Conservation (phyloP, 805 yeast species). For the Isabelozyma pseudorhagii region DNA sequence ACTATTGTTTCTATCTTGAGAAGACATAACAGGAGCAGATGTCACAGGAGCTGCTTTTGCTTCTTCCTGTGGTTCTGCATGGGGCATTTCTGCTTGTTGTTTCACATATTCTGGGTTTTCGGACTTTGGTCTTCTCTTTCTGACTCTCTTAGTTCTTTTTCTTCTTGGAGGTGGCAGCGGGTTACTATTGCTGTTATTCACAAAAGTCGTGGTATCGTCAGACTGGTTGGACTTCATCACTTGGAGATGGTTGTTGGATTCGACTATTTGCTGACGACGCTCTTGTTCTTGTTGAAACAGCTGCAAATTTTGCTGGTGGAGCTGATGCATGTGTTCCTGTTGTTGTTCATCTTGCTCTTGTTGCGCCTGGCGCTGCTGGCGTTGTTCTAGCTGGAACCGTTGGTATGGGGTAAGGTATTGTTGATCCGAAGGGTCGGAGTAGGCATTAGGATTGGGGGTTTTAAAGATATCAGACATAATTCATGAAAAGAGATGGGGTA, state of each 20-base stretch:
- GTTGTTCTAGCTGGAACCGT: neutral
- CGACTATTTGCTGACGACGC: neutral
- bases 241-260: neutral
- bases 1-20: neutral
- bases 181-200: neutral
- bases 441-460: neutral
- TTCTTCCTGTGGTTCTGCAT: neutral
- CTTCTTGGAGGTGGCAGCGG: neutral
- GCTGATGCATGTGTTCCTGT: neutral
- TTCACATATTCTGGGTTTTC: neutral
- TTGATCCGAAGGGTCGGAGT: neutral
- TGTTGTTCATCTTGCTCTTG: neutral
- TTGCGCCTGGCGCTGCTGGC: neutral
- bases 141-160: neutral
- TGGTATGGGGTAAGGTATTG: neutral
- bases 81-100: neutral
- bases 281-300: neutral
- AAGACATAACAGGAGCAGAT: neutral
- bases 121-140: neutral
- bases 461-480: neutral
- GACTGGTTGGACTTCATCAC: neutral
- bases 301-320: neutral
- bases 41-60: neutral
- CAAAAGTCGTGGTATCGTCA: neutral
- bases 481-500: neutral